Percentiles rank a stretch among this genome's conserved stretches.
Evolutionary conservation across 495 filamentous ascomycete genomes (phyloP).

Genomic region (Neurospora cerealis): DNA sequence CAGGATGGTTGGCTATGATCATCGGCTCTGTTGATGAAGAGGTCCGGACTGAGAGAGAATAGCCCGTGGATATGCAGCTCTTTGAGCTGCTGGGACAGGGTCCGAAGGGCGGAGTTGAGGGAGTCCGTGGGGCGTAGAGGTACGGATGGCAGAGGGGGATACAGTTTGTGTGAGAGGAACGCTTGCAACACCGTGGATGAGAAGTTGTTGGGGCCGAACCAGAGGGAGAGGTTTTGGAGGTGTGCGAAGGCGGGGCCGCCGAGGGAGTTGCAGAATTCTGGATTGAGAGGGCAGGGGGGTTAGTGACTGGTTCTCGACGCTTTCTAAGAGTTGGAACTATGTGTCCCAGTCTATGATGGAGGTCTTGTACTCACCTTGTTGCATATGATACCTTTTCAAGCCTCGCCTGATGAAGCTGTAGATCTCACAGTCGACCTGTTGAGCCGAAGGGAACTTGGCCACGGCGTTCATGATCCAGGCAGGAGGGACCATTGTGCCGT

Average conservation of each 20-base stretch:
- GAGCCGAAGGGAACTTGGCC: neutral
- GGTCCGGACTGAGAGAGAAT: neutral
- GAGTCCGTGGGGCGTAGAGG: neutral
- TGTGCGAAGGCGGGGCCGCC: neutral
- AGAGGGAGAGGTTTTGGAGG: neutral
- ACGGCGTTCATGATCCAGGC: neutral
- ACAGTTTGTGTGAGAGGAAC: neutral
- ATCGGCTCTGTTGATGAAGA: neutral
- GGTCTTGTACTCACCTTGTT: neutral
- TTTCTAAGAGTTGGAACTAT: neutral
- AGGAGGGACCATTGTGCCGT: neutral
- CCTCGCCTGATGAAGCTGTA: neutral
- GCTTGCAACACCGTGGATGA: neutral
- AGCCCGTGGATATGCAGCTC: neutral
- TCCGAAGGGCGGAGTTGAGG: neutral
- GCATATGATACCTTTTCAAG: neutral
- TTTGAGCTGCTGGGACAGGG: neutral
- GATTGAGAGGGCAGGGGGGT: neutral
- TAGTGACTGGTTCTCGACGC: neutral
- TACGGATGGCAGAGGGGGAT: neutral
- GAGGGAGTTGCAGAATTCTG: neutral
- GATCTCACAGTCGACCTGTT: neutral
- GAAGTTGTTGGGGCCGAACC: neutral
- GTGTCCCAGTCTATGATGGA: too few relatives aligned
- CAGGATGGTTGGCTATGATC: neutral